These are phyloP conservation scores for Cubamyces lactineus DNA, from an alignment of 768 basidiomycete species.

Conservation along the genomic window DNA sequence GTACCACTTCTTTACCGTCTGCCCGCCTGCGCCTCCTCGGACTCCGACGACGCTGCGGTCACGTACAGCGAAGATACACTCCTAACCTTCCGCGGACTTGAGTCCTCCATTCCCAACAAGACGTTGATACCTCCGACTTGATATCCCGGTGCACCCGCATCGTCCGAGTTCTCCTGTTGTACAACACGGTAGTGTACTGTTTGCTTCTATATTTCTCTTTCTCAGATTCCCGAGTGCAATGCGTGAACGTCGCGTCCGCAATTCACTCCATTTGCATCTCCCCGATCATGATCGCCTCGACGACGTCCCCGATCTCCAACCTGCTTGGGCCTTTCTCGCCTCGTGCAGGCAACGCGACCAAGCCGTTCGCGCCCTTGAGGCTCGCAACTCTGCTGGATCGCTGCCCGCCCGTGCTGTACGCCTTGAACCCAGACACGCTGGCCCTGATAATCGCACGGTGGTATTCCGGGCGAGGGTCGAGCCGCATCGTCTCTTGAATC, in stretches of 20 bases:
- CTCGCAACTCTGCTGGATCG: conserved; percentile 83
- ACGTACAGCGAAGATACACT: no score
- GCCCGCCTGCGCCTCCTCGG: no score
- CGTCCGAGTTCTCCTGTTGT: conserved; percentile 1
- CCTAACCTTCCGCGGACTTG: no score
- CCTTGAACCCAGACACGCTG: conserved; percentile 51
- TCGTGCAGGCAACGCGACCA: conserved; percentile 66
- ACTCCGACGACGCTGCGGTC: no score
- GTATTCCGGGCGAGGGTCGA: conserved; percentile 80
- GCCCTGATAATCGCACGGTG: conserved; percentile 74
- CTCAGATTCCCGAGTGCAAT: no score
- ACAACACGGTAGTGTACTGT: conserved; percentile 17
- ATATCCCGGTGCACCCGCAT: neutral
- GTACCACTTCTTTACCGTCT: no score
- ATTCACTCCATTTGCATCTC: conserved; percentile 49
- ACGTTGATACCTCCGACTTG: neutral
- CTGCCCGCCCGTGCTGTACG: conserved; percentile 85
- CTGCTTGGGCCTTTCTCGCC: conserved; percentile 36
- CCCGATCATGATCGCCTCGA: conserved; percentile 67
- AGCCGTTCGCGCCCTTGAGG: conserved; percentile 77
- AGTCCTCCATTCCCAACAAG: no score
- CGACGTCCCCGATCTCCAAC: conserved; percentile 58
- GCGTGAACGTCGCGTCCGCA: neutral
- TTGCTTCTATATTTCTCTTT: neutral
- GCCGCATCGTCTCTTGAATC: conserved; percentile 62